Base-by-base conservation (phyloP, 108 stramenopile genomes). In the Cylindrotheca fusiformis region DNA sequence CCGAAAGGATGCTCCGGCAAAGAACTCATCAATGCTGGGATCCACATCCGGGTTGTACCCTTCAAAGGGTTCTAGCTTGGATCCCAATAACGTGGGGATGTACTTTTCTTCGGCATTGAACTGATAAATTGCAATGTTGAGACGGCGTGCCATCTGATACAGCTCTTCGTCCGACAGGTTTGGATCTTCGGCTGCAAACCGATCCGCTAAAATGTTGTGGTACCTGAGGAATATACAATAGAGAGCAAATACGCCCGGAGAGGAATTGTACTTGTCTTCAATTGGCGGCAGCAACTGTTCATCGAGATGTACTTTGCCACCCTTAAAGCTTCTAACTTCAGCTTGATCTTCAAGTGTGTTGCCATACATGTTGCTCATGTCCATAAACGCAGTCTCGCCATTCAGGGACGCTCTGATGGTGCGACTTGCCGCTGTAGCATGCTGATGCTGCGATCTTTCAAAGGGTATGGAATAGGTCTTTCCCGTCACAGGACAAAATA, bases 21-120 rank as follows among this genome's bases (percentile, higher is more conserved):
- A 73, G 65, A 58, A 65, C 6, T 57, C 65, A 50, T 67, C 65
- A 3, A 73, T 58, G 33, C 30, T 36, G n/a, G 72, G 31, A 58
- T 73, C 65, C 1, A 73, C 65, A 6, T 18, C 4, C 0, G 57
- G 29, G 24, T 67, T 45, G 57, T 73, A 73, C 3, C 72, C 72
- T 8, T 6, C 3, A 46, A 67, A 73, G 6, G 55, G 21, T 2
- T 36, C 29, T 48, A 73, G 48, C 18, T 54, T 21, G 29, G 48
- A 24, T 4, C 72, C 72, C 19, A 73, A 48, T 4, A 65, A n/a
- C 17, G 65, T 52, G 21, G 72, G 65, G 18, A 67, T 36, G 65
- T 73, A 73, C 48, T 58, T 48, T 23, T 28, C 18, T 30, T 67
- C 64, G 17, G 32, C 29, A 2, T 48, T 52, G 21, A 19, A 31